Conservation (phyloP, 495 filamentous ascomycete genomes). For the Tuber microsphaerosporum region DNA sequence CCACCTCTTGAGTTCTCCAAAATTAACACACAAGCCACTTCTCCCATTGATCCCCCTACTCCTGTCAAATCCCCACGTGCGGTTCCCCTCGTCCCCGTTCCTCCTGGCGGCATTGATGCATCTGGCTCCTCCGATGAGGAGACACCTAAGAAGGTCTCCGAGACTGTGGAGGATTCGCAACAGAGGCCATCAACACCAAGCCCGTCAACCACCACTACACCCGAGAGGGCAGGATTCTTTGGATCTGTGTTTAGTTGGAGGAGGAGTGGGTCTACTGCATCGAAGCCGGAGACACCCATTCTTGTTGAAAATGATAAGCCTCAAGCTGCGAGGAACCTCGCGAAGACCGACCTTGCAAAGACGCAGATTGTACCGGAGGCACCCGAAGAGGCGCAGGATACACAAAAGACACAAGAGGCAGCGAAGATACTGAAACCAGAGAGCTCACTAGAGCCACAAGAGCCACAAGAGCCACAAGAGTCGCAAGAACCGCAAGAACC, state of each 20-base stretch:
- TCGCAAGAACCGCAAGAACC: neutral
- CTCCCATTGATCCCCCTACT: slow-evolving; percentile 26
- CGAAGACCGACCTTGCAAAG: neutral
- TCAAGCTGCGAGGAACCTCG: neutral
- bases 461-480: neutral
- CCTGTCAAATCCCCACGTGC: neutral
- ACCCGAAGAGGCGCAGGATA: neutral
- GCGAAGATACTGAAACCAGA: no score
- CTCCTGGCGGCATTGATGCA: slow-evolving; percentile 20
- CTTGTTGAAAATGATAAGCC: neutral
- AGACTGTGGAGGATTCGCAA: slow-evolving; percentile 29
- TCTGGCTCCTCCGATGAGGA: slow-evolving; percentile 34
- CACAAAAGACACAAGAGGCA: neutral
- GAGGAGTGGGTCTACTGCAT: slow-evolving; percentile 37
- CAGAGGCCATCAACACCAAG: slow-evolving; percentile 34
- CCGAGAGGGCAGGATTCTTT: slow-evolving; percentile 43
- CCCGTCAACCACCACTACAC: slow-evolving; percentile 24
- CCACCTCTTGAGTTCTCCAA: slow-evolving; percentile 31
- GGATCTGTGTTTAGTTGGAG: slow-evolving; percentile 48
- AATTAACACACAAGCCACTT: slow-evolving; percentile 26
- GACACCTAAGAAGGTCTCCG: slow-evolving; percentile 40
- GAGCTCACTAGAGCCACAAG: neutral
- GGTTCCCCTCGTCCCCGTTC: slow-evolving; percentile 14
- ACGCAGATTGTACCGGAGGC: neutral
- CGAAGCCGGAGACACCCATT: slow-evolving; percentile 36